Percentiles rank a stretch among this genome's conserved stretches.
Evolutionary conservation across 305 asterid genomes (phyloP).

Genomic region (Fraxinus dipetala): DNA sequence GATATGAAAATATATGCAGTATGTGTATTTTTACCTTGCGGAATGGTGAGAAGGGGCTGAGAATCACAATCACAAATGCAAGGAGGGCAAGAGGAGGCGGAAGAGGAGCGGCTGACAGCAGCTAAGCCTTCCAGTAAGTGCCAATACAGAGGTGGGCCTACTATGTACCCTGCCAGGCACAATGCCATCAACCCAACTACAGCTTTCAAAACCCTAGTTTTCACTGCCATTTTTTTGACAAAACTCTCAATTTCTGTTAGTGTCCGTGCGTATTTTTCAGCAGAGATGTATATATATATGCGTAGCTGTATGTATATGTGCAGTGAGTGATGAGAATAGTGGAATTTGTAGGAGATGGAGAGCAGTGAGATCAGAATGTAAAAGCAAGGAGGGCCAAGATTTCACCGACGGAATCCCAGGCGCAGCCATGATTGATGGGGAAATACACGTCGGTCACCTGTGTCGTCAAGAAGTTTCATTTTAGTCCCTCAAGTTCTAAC

Average conservation of each 20-base stretch:
- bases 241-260: not conserved
- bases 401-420: not conserved
- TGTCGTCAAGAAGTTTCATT: not conserved
- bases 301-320: not conserved
- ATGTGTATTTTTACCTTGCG: constrained; percentile 31
- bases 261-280: not conserved
- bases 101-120: constrained; percentile 31
- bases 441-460: not conserved
- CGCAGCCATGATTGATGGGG: not conserved
- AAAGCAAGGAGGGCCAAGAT: not conserved
- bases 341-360: not conserved
- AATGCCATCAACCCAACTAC: constrained; percentile 38
- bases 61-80: constrained; percentile 55
- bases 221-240: constrained; percentile 35
- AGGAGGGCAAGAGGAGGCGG: constrained; percentile 42
- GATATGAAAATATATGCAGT: not conserved
- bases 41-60: constrained; percentile 46
- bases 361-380: not conserved
- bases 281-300: not conserved
- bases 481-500: not conserved
- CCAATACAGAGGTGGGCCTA: constrained; percentile 64
- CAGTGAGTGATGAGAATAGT: not conserved
- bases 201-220: constrained; percentile 34
- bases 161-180: constrained; percentile 45
- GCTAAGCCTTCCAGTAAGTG: constrained; percentile 54